Base-by-base conservation (phyloP, 2,329 filamentous ascomycete genomes). In the Sordariomycetes sp. region DNA sequence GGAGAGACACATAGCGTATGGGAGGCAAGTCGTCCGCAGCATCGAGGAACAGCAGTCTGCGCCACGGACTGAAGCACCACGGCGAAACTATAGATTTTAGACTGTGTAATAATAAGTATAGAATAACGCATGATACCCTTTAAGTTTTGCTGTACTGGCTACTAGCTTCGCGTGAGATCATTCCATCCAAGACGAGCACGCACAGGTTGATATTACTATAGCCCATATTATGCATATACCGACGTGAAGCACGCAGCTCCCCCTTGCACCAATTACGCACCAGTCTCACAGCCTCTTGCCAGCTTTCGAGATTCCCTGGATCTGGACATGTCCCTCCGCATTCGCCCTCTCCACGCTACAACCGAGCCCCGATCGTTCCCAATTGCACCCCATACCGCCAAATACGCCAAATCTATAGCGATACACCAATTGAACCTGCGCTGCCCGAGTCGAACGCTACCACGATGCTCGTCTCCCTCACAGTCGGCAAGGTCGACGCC, bases 401-500 rank as follows among this genome's bases (percentile, higher is more conserved):
- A 40, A 40, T 5, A 40, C 37, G 12, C 37, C 7, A 46, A 46
- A 46, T 46, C 40, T 6, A 46, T 16, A 16, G 5, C 20, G n/a
- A 50, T 6, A 50, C 7, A 50, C 46, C 18, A 50, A 50, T 24
- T 50, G 46, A 22, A 22, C 7, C 12, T 24, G 12, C 20, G 46
- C 46, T 12, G 8, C 46, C 22, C 11, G 8, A 10, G 16, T 20
- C 46, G 6, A 24, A 20, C 22, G 34, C 55, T 18, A 34, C 25
- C 28, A 53, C 22, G 50, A 97, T 99, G 94, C 82, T 97, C 69
- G 90, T 99, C 75, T 97, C 94, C 64, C 82, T 99, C 70, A 97
- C 93, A 55, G 94, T 99, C 74, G 94, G 94, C 79, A 99, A 99
- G 79, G 94, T 99, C 75, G 94, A 99, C 75, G 94, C 94, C 68